Base-by-base conservation (phyloP, 805 yeast genomes). In the Peterozyma xylosa region DNA sequence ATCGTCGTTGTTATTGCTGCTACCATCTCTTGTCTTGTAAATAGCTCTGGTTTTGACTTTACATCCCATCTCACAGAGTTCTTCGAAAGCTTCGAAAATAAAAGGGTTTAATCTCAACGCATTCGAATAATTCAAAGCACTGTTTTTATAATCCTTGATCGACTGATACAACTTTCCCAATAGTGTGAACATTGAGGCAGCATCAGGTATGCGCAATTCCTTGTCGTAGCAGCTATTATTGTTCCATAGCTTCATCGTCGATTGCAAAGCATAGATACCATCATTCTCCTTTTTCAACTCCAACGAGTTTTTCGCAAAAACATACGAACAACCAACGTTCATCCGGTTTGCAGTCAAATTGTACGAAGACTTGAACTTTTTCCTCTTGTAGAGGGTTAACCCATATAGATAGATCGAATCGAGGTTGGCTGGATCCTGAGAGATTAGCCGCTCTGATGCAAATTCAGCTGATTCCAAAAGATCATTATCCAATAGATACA, bases 61-160 rank as follows among this genome's bases (percentile, higher is more conserved):
- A 15, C 83, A 86, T 11, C 95, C 93, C 63, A 83, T 65, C 39
- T 71, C 70, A 53, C 88, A 79, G 39, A 93, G 65, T 37, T 82
- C 81, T 50, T 82, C 87, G 50, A 87, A 80, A 0, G 96, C 88
- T 56, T 88, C 96, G 76, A 93, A 88, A 35, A 88, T 71, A 56
- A 70, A 86, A 14, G 95, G 96, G 57, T 93, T 86, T 49, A 71
- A 63, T 47, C 78, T 77, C 45, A 88, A 68, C 1, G 91, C 86
- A 50, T 74, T 77, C 0, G 86, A 73, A 57, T 82, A 86, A 53
- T 78, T 75, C 39, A 82, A 63, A 0, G 84, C 73, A 45, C 93
- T 80, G 45, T 81, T 79, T 50, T 78, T 75, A 5, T 67, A 56
- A 55, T 84, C 87, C 18, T 84, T 86, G 7, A 70, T 62, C 7